Percentiles rank a stretch among this genome's conserved stretches.
Evolutionary conservation across 164 flowering plant species (phyloP).

Genomic region (Nymphaea colorata): DNA sequence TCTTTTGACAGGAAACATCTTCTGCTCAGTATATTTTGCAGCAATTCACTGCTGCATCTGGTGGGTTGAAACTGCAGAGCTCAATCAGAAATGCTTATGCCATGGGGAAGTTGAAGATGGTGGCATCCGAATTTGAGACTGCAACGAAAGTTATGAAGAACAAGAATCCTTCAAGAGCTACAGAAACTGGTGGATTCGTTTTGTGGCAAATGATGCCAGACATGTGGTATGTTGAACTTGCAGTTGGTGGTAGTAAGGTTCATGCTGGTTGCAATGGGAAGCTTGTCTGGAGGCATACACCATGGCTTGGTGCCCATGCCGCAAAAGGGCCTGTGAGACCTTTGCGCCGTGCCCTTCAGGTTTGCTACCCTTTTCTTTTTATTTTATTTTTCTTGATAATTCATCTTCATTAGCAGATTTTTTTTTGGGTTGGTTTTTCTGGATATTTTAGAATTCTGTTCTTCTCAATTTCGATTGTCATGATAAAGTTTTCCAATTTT

Average conservation of each 20-base stretch:
- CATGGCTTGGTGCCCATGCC: conserved; percentile 67
- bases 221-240: conserved; percentile 70
- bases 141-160: conserved; percentile 49
- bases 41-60: conserved; percentile 57
- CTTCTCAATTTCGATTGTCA: too few relatives aligned
- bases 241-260: conserved; percentile 57
- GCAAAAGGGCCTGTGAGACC: conserved; percentile 73
- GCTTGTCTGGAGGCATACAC: conserved; percentile 68
- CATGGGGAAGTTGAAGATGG: conserved; percentile 63
- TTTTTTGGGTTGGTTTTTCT: too few relatives aligned
- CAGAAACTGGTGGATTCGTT: conserved; percentile 55
- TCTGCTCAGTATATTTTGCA: conserved; percentile 64
- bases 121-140: conserved; percentile 49
- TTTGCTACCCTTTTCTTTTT: conserved; percentile 6
- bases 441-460: too few relatives aligned
- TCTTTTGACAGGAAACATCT: conserved; percentile 36
- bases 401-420: background rate
- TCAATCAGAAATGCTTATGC: conserved; percentile 51
- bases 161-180: conserved; percentile 33
- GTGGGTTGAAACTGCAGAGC: conserved; percentile 44
- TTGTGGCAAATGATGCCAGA: conserved; percentile 67
- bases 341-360: conserved; percentile 68
- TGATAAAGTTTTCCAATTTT: too few relatives aligned
- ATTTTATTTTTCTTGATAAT: background rate
- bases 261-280: conserved; percentile 67